Base-by-base conservation (phyloP, 2,329 filamentous ascomycete genomes). In the Dothidotthia symphoricarpi region DNA sequence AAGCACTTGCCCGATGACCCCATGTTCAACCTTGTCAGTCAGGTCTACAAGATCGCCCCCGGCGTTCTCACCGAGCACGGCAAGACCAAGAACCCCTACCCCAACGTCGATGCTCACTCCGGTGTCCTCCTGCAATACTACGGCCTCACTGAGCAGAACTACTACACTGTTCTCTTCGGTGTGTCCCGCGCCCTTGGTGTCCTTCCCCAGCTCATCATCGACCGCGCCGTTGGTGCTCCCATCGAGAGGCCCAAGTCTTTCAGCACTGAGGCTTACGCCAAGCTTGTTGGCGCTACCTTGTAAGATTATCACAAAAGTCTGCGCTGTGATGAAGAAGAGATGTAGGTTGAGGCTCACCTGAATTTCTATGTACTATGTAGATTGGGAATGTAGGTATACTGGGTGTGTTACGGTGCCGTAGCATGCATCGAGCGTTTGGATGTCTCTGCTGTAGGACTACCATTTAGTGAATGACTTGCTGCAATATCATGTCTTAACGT, bases 21-120 rank as follows among this genome's bases (percentile, higher is more conserved):
- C 64, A 94, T 98, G 90, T 98, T 96, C 88, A 89, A 98, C 83
- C 87, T 98, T 59, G 93, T 98, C 76, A 94, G 87, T 81, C 93
- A 98, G 79, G 93, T 98, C 61, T 98, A 97, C 87, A 98, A 98
- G 88, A 97, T 98, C 64, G 93, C 93, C 53, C 93, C 93, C 53
- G 86, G 85, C 66, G 93, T 98, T 63, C 80, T 98, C 70, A 98
- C 93, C 56, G 89, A 98, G 84, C 93, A 98, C 79, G 93, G 93
- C 77, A 98, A 98, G 88, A 97, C 91, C 80, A 97, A 97, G 87
- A 96, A 97, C 86, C 91, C 91, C 57, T 97, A 81, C 82, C 93
- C 93, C 74, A 97, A 97, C 78, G 90, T 97, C 66, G 91, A 97
- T 68, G 90, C 91, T 66, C 93, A 97, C 86, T 96, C 90, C 22